phyloP scores from a whole-genome alignment of 495 filamentous ascomycete species.

The Aspergillus sclerotiicarbonarius region DNA sequence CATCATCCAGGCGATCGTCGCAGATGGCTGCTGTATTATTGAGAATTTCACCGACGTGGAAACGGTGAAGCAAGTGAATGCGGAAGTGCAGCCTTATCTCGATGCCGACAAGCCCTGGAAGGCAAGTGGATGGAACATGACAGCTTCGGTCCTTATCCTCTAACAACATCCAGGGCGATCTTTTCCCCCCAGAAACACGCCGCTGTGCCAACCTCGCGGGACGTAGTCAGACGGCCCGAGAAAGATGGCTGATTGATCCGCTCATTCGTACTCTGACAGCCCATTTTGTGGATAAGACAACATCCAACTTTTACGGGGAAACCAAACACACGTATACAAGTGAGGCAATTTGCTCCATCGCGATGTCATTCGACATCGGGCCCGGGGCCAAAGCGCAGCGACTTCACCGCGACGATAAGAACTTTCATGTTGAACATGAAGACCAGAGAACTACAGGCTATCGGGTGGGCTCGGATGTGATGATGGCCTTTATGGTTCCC shows the following conservation, averaged over 20 bases:
- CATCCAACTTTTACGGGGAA: slow-evolving; percentile 20
- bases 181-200: slow-evolving; percentile 25
- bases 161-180: slow-evolving; percentile 12
- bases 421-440: slow-evolving; percentile 18
- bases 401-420: slow-evolving; percentile 19
- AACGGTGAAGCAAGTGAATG: slow-evolving; percentile 10
- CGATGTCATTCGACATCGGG: slow-evolving; percentile 19
- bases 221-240: slow-evolving; percentile 19
- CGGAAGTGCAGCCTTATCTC: slow-evolving; percentile 15
- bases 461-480: slow-evolving; percentile 15
- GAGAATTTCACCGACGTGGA: slow-evolving; percentile 18
- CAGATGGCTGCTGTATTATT: slow-evolving; percentile 22
- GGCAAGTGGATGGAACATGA: background rate
- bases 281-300: slow-evolving; percentile 21
- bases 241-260: slow-evolving; percentile 20
- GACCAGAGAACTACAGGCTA: slow-evolving; percentile 14
- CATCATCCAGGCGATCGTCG: slow-evolving; percentile 11
- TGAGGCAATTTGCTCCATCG: slow-evolving; percentile 18
- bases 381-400: slow-evolving; percentile 19
- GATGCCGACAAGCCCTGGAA: slow-evolving; percentile 22
- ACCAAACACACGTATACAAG: slow-evolving; percentile 20
- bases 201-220: slow-evolving; percentile 21
- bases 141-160: background rate
- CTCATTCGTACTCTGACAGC: slow-evolving; percentile 17
- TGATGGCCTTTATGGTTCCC: slow-evolving; percentile 29